Evolutionary conservation across 1,284 basidiomycete genomes (phyloP).

Genomic region (Cryptococcus deneoformans): DNA sequence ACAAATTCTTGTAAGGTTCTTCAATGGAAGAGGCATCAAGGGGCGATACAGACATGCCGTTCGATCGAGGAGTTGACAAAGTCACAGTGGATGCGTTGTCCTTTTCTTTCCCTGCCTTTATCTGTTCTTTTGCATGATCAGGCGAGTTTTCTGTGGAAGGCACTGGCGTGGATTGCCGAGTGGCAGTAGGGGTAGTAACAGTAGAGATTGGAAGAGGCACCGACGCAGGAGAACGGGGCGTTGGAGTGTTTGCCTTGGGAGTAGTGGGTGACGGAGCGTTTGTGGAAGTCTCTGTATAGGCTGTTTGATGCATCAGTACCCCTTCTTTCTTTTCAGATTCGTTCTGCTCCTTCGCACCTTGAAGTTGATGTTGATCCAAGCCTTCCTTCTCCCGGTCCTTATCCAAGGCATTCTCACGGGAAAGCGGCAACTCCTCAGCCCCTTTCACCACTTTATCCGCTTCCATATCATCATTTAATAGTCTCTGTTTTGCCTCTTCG

Average conservation of each 20-base stretch:
- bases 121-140: too few species aligned
- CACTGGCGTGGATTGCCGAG: conserved; percentile 23
- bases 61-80: conserved; percentile 23
- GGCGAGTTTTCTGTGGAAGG: conserved; percentile 6
- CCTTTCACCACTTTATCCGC: neutral
- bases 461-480: neutral
- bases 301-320: neutral
- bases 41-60: conserved; percentile 43
- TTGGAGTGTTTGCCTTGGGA: neutral
- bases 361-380: conserved; percentile 8
- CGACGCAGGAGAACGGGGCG: conserved; percentile 7
- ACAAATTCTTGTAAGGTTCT: conserved; percentile 36
- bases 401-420: neutral
- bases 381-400: conserved; percentile 6
- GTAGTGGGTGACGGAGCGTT: neutral
- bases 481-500: conserved; percentile 8
- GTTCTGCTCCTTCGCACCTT: conserved; percentile 3
- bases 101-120: too few species aligned
- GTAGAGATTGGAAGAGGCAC: conserved; percentile 38
- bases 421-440: neutral
- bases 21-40: conserved; percentile 33
- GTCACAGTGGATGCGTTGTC: neutral
- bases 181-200: conserved; percentile 25
- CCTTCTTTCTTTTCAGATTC: conserved; percentile 11
- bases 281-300: neutral